Percentiles rank a stretch among this genome's conserved stretches.
Evolutionary conservation across 2,329 filamentous ascomycete genomes (phyloP).

Genomic region (Myriosclerotinia scirpicola): DNA sequence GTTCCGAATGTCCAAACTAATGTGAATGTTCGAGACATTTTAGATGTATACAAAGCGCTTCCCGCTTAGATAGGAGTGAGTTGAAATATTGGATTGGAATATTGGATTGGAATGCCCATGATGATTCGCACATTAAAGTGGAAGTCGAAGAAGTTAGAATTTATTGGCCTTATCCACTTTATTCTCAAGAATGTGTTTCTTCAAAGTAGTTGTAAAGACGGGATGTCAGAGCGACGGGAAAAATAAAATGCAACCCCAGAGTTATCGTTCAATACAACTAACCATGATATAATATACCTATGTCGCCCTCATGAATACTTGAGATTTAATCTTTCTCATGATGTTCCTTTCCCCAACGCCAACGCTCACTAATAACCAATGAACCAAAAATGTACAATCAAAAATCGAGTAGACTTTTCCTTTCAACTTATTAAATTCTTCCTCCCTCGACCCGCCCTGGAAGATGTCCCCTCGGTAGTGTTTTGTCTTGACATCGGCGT

Average conservation of each 20-base stretch:
- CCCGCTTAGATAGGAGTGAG: background rate
- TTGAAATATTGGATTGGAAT: background rate
- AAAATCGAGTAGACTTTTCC: background rate
- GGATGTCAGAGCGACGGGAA: background rate
- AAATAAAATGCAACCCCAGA: background rate
- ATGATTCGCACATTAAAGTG: background rate
- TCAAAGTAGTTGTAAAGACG: background rate
- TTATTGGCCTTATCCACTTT: background rate
- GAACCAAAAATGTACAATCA: conserved; percentile 1
- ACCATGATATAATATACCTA: conserved; percentile 19
- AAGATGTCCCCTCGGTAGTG: conserved; percentile 22
- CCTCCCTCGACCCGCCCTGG: conserved; percentile 4
- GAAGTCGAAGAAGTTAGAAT: background rate
- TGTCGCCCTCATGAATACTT: background rate
- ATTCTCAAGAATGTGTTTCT: background rate
- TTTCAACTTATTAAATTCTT: conserved; percentile 14
- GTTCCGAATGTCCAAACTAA: background rate
- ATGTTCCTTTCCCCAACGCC: conserved; percentile 17
- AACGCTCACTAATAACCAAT: conserved; percentile 8
- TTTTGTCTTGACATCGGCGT: conserved; percentile 23
- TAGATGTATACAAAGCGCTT: background rate
- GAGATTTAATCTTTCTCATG: conserved; percentile 1
- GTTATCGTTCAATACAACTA: conserved; percentile 1
- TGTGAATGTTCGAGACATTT: background rate
- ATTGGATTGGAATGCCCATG: background rate